phyloP scores from a whole-genome alignment of 768 basidiomycete genomes.

The Tricholoma flavovirens region DNA sequence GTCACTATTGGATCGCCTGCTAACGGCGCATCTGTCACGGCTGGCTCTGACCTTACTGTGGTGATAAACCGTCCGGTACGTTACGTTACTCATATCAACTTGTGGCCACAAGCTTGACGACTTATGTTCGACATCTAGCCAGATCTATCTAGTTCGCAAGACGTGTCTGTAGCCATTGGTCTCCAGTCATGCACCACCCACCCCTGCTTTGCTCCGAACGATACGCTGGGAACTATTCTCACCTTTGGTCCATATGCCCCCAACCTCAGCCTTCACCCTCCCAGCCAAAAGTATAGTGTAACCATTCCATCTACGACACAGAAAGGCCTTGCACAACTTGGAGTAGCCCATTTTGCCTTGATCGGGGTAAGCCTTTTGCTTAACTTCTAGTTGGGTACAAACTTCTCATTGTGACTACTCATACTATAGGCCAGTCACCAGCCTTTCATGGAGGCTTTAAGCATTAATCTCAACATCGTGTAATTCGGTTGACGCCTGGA shows the following conservation, averaged over 20 bases:
- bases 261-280: not conserved
- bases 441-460: not conserved
- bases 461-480: not conserved
- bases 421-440: not conserved
- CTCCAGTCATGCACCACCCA: not conserved
- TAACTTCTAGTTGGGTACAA: not conserved
- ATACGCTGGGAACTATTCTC: not conserved
- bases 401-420: not conserved
- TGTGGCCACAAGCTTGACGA: not conserved
- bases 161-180: not conserved
- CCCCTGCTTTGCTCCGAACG: not conserved
- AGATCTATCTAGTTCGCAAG: not conserved
- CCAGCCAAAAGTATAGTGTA: not conserved
- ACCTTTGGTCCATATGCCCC: not conserved
- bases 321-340: not conserved
- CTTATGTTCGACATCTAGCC: not conserved
- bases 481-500: not conserved
- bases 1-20: conserved; percentile 36
- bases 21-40: conserved; percentile 24
- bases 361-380: not conserved
- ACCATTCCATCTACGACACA: not conserved
- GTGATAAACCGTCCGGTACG: conserved; percentile 32
- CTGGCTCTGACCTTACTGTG: conserved; percentile 36
- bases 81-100: not conserved
- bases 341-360: not conserved